phyloP scores from a whole-genome alignment of 495 filamentous ascomycete species.

The Penicillium odoratum region DNA sequence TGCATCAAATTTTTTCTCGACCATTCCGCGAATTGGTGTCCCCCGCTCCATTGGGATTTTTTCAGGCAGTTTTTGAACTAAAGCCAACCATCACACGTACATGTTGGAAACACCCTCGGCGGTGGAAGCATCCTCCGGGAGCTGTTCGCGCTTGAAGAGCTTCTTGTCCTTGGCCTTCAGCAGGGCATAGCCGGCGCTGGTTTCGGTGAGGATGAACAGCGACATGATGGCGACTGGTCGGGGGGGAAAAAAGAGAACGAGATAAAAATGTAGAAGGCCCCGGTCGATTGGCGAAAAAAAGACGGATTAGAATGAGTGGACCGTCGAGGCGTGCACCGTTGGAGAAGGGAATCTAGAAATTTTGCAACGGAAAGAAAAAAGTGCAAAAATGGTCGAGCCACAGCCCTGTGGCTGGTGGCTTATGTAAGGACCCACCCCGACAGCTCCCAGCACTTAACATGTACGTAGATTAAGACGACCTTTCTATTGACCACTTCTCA shows the following conservation, averaged over 20 bases:
- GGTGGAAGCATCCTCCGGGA: conserved; percentile 69
- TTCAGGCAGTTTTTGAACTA: conserved; percentile 1
- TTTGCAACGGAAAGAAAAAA: conserved; percentile 34
- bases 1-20: conserved; percentile 15
- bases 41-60: not conserved
- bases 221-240: conserved; percentile 58
- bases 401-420: conserved; percentile 29
- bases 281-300: conserved; percentile 21
- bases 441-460: conserved; percentile 16
- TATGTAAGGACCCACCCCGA: conserved; percentile 22
- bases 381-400: conserved; percentile 30
- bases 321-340: conserved; percentile 29
- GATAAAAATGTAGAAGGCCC: conserved; percentile 17
- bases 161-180: conserved; percentile 99
- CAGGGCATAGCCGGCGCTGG: conserved; percentile 93
- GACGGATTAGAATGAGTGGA: conserved; percentile 22
- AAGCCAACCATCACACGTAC: conserved; percentile 54
- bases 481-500: conserved; percentile 20
- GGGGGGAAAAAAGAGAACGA: conserved; percentile 26
- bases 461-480: conserved; percentile 9
- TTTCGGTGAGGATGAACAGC: conserved; percentile 85
- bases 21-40: not conserved
- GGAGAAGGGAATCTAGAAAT: conserved; percentile 32
- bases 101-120: conserved; percentile 83
- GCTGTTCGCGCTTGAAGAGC: conserved; percentile 80